phyloP scores from a whole-genome alignment of 1,284 basidiomycete genomes.

The Leccinum pallidistipes region DNA sequence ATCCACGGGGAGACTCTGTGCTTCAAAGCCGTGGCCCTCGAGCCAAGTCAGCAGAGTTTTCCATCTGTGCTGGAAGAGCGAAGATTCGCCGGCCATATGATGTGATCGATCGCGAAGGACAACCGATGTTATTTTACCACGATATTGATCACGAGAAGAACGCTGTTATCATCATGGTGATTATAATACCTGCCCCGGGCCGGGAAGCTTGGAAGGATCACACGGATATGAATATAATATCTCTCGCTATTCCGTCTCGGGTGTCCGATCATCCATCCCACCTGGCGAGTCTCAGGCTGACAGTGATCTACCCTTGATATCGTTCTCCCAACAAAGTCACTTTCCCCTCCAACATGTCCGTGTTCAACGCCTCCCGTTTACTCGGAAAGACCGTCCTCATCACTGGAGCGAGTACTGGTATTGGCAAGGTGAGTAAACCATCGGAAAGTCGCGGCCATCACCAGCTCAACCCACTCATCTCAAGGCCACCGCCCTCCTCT shows the following conservation, averaged over 20 bases:
- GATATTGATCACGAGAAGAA: background rate
- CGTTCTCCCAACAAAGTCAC: background rate
- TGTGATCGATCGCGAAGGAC: background rate
- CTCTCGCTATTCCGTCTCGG: constrained; percentile 2
- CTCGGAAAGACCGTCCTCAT: constrained; percentile 84
- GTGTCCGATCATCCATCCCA: constrained; percentile 1
- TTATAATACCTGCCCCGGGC: background rate
- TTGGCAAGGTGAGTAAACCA: constrained; percentile 58
- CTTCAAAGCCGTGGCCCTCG: constrained; percentile 50
- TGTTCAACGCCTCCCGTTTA: constrained; percentile 77
- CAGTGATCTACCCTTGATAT: background rate
- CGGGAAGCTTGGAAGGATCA: background rate
- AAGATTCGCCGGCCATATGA: constrained; percentile 10
- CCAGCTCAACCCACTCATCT: constrained; percentile 4
- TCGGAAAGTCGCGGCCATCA: background rate
- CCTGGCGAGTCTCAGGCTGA: background rate
- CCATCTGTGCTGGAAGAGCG: constrained; percentile 41
- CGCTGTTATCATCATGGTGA: background rate
- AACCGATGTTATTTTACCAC: background rate
- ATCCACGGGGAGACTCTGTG: constrained; percentile 44
- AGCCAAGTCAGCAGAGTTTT: constrained; percentile 57
- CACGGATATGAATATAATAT: background rate
- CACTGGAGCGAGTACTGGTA: constrained; percentile 84
- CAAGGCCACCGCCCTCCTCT: constrained; percentile 81
- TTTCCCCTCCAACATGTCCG: constrained; percentile 52